These are phyloP conservation scores for Ascomycota sp. DNA, from an alignment of 2,329 filamentous ascomycete species.

Conservation along the genomic window DNA sequence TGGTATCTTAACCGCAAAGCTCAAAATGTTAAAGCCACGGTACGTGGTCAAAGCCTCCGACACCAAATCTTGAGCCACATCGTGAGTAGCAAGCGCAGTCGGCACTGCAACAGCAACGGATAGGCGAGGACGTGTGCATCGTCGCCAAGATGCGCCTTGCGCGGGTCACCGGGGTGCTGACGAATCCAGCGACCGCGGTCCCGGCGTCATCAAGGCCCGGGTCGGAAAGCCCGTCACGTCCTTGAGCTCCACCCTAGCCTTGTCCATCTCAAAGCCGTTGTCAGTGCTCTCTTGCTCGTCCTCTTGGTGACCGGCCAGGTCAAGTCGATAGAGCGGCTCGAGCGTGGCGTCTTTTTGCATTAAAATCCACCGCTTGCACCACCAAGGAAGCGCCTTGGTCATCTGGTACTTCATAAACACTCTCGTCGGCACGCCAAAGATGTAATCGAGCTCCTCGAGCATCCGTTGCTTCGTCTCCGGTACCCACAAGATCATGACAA, in stretches of 20 bases:
- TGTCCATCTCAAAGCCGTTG: slow-evolving; percentile 15
- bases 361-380: slow-evolving; percentile 36
- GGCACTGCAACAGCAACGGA: too few relatives aligned
- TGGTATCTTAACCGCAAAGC: too few relatives aligned
- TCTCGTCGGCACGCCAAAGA: slow-evolving; percentile 37
- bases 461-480: slow-evolving; percentile 38
- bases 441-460: slow-evolving; percentile 35
- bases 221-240: slow-evolving; percentile 12
- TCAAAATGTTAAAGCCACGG: too few relatives aligned
- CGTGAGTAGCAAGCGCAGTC: too few relatives aligned
- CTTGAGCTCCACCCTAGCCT: slow-evolving; percentile 18
- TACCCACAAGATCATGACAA: slow-evolving; percentile 34
- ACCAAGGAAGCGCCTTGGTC: slow-evolving; percentile 36
- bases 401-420: slow-evolving; percentile 37
- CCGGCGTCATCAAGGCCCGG: slow-evolving; percentile 2
- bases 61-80: too few relatives aligned
- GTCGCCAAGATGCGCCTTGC: too few relatives aligned
- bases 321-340: slow-evolving; percentile 22
- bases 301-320: slow-evolving; percentile 13
- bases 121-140: too few relatives aligned
- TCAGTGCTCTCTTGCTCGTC: slow-evolving; percentile 9
- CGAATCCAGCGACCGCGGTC: not conserved
- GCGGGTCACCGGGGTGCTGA: not conserved
- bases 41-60: too few relatives aligned
- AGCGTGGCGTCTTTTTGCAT: slow-evolving; percentile 21